Base-by-base conservation (phyloP, 1,284 basidiomycete species). In the Cryptococcus wingfieldii region DNA sequence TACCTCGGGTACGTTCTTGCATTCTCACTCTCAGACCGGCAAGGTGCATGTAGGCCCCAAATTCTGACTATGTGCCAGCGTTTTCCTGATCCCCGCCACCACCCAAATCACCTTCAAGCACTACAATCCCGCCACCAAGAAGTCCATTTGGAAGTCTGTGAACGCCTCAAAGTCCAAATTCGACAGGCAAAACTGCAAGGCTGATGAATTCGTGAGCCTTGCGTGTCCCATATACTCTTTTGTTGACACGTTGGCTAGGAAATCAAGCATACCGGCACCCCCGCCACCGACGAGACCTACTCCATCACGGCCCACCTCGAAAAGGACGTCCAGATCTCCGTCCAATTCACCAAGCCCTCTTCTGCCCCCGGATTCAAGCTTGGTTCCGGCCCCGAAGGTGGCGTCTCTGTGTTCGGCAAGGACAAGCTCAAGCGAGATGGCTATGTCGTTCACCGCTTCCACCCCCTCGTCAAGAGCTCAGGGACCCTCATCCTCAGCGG, bases 81-180 rank as follows among this genome's bases (percentile, higher is more conserved):
- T 78, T 49, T 69, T 75, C 59, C 51, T 78, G 51, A 63, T 78
- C 10, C 76, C 77, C 69, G 93, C 95, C 6, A 91, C 89, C 41
- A 86, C 97, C 66, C 96, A 99, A 76, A 93, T 98, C 78, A 91
- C 87, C 3, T 95, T 88, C 85, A 95, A 94, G 78, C 80, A 90
- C 60, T 88, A 84, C 79, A 86, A 96, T 72, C 88, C 93, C 10
- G 81, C 81, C 59, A 92, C 88, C 12, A 84, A 86, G 59, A 82
- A 88, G 70, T 82, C 79, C 54, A 81, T 81, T 53, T 99, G 95
- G 95, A 91, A 89, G 76, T 94, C 90, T 39, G 75, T 92, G 74
- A 93, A 93, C 63, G 89, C 92, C 39, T 81, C 83, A 68, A 89
- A 91, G 73, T 97, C 96, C 71, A 83, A 77, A 64, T 55, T 61